Evolutionary conservation across 176 grass and related monocot genomes (phyloP).

Genomic region (Rhipidocladum racemiflorum): DNA sequence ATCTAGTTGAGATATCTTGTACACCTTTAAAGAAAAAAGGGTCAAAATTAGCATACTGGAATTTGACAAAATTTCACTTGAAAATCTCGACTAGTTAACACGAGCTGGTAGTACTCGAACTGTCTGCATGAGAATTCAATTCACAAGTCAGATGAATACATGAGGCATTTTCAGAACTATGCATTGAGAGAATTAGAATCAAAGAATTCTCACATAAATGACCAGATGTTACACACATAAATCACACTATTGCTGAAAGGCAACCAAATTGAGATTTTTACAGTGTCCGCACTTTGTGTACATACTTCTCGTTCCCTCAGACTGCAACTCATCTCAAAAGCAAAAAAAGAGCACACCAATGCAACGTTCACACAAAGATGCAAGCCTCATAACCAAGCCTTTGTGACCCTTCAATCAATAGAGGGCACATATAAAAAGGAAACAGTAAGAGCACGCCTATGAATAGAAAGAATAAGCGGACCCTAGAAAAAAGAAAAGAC

Average conservation of each 20-base stretch:
- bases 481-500: slow-evolving; percentile 45
- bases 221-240: slow-evolving; percentile 29
- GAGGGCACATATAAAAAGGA: slow-evolving; percentile 2
- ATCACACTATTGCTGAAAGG: slow-evolving; percentile 39
- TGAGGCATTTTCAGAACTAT: not conserved
- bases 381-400: slow-evolving; percentile 58
- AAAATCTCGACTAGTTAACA: not conserved
- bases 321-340: slow-evolving; percentile 34
- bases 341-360: slow-evolving; percentile 25
- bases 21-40: not conserved
- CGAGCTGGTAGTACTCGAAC: not conserved
- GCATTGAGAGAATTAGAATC: not conserved
- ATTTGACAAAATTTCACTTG: not conserved
- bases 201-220: not conserved
- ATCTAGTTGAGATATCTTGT: not conserved
- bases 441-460: slow-evolving; percentile 31
- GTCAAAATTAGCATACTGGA: not conserved
- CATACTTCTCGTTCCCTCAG: slow-evolving; percentile 45
- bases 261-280: slow-evolving; percentile 25
- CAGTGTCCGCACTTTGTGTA: slow-evolving; percentile 43
- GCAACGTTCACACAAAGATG: slow-evolving; percentile 34
- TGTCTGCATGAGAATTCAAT: not conserved
- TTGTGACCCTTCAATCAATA: slow-evolving; percentile 39
- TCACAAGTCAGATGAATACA: not conserved
- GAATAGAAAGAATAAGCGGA: slow-evolving; percentile 40